Evolutionary conservation across 768 basidiomycete genomes (phyloP), one percentile per base, ranked within the genome.

Genomic region (Naganishia randhawae): DNA sequence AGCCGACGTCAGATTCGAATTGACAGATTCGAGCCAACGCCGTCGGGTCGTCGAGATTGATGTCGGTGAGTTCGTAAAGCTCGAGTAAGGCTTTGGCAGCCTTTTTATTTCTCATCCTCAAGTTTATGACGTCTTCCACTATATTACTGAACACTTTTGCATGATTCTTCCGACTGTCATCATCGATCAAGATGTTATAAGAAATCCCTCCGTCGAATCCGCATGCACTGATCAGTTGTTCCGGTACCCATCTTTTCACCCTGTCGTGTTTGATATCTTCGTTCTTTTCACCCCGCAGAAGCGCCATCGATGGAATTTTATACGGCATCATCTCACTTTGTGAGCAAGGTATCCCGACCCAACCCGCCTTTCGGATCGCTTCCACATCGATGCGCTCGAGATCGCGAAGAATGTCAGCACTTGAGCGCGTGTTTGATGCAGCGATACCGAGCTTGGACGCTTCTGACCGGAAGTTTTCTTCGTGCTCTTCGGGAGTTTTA

Each of bases 301-400:
- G 32, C 4, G 64, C 64, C 64, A 65, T 65, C 31, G 64, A 65
- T n/a, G 64, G 64, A 4, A 50, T 65, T 32, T 65, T 51, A 35
- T 65, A 65, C 9, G 64, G 64, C 64, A 65, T 65, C 64, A 65
- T 65, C 31, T 65, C 64, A 19, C 32, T 35, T 50, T 41, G 48
- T 7, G 64, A 52, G 39, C 64, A 65, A 53, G 64, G 64, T 17
- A 32, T 45, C 32, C 64, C 64, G 11, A 65, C 64, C 64, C 64
- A 65, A 14, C n/a, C 51, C 14, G 51, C 33, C 11, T 53, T 35
- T 10, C 64, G 48, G 4, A 65, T 33, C 50, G 19, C 51, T 29
- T 65, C 64, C 16, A 48, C 45, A 10, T 65, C 64, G 31, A 39
- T 51, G 5, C 52, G 27, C 19, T 50, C 31, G 29, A 65, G 50